Percentiles rank a stretch among this genome's conserved stretches.
Conservation (phyloP, 768 basidiomycete genomes). For the Baorangia bicolor region DNA sequence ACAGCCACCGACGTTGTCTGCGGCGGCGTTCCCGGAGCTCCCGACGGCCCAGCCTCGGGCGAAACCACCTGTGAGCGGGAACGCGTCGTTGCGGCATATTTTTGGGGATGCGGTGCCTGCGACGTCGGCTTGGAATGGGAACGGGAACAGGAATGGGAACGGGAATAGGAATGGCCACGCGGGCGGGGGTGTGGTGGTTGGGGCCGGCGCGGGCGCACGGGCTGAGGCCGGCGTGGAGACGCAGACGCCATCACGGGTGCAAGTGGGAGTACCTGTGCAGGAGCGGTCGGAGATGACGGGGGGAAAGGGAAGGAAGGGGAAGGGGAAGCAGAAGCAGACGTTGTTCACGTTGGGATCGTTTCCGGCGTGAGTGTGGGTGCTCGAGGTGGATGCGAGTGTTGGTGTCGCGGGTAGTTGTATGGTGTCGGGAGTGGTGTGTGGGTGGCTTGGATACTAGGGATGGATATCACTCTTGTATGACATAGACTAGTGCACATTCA, state of each 20-base stretch:
- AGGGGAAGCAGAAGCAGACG: conserved; percentile 83
- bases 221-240: not conserved
- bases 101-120: conserved; percentile 32
- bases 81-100: conserved; percentile 66
- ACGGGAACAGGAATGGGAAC: not conserved
- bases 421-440: not conserved
- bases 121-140: conserved; percentile 32
- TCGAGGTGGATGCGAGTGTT: not conserved
- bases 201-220: not conserved
- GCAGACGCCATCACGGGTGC: not conserved
- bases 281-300: conserved; percentile 10
- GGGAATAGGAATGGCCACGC: not conserved
- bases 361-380: conserved; percentile 30
- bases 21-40: conserved; percentile 66
- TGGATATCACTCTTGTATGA: not conserved
- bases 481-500: not conserved
- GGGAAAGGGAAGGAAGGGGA: conserved; percentile 68
- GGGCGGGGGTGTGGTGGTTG: not conserved
- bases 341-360: conserved; percentile 66
- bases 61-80: conserved; percentile 56
- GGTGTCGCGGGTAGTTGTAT: not conserved
- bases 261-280: not conserved
- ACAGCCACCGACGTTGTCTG: conserved; percentile 46
- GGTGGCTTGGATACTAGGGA: not conserved
- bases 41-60: conserved; percentile 45